phyloP scores from a whole-genome alignment of 2,329 filamentous ascomycete genomes.

The Leptodontidium sp. region DNA sequence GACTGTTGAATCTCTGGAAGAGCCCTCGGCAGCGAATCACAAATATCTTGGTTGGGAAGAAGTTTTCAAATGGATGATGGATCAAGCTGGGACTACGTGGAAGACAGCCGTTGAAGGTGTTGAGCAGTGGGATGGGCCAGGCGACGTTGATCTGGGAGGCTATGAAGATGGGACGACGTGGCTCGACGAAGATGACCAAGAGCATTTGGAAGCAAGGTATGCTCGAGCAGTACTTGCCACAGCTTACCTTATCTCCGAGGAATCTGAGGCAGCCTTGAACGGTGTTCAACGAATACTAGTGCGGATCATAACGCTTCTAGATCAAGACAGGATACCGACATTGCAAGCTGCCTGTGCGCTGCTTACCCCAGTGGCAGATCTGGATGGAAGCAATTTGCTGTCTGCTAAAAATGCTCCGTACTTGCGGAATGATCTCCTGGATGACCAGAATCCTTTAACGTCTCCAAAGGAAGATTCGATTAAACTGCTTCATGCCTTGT shows the following conservation, averaged over 20 bases:
- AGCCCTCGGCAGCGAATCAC: slow-evolving; percentile 40
- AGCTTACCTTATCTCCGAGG: slow-evolving; percentile 71
- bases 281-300: slow-evolving; percentile 67
- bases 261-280: slow-evolving; percentile 63
- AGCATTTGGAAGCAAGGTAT: slow-evolving; percentile 69
- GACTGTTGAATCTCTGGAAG: slow-evolving; percentile 36
- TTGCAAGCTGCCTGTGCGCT: slow-evolving; percentile 57
- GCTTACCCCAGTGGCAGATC: slow-evolving; percentile 53
- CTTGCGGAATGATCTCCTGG: slow-evolving; percentile 62
- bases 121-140: slow-evolving; percentile 77
- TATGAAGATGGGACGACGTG: slow-evolving; percentile 60
- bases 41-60: slow-evolving; percentile 72
- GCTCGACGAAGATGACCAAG: slow-evolving; percentile 66
- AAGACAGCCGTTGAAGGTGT: slow-evolving; percentile 67
- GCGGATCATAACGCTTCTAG: slow-evolving; percentile 66
- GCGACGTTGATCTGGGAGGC: slow-evolving; percentile 73
- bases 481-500: slow-evolving; percentile 67
- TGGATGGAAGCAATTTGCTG: slow-evolving; percentile 47
- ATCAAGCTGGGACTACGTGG: slow-evolving; percentile 67
- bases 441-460: slow-evolving; percentile 70
- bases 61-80: slow-evolving; percentile 71
- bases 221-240: slow-evolving; percentile 72
- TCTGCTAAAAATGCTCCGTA: slow-evolving; percentile 53
- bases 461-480: slow-evolving; percentile 63
- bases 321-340: slow-evolving; percentile 63